A percentile compares a stretch with the other conserved stretches of the same genome.
Evolutionary conservation across 2,329 filamentous ascomycete species (phyloP).

Genomic region (Ascosphaera pollenicola): DNA sequence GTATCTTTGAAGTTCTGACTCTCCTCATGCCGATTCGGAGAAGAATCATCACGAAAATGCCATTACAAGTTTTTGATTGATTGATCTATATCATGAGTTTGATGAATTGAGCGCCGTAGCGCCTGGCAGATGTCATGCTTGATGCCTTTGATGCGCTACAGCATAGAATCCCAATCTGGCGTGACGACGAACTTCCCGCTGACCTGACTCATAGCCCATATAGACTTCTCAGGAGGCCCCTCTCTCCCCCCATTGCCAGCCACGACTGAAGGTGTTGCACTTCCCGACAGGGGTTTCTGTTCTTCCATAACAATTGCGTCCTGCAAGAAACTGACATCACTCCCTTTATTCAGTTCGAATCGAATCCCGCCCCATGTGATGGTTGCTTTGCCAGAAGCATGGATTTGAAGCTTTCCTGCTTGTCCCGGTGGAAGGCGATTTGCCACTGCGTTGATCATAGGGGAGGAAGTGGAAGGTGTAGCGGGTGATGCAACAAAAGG

Average conservation of each 20-base stretch:
- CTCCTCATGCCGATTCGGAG: no score
- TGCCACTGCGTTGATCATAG: slow-evolving; percentile 19
- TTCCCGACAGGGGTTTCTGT: slow-evolving; percentile 7
- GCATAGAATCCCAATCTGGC: slow-evolving; percentile 29
- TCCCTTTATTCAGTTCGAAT: slow-evolving; percentile 34
- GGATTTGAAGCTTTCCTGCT: slow-evolving; percentile 39
- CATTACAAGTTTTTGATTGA: no score
- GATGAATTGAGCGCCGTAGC: no score
- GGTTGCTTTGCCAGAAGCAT: slow-evolving; percentile 37
- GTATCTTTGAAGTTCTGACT: no score
- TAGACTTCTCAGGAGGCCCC: slow-evolving; percentile 17
- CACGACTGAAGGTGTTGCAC: slow-evolving; percentile 1
- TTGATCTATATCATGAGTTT: no score
- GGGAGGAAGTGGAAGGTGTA: slow-evolving; percentile 3
- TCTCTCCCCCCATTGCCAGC: slow-evolving; percentile 7
- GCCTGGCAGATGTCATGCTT: no score
- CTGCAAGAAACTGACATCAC: slow-evolving; percentile 35
- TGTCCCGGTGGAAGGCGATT: slow-evolving; percentile 28
- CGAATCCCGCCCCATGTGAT: slow-evolving; percentile 40
- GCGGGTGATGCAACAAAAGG: slow-evolving; percentile 1
- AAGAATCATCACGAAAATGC: no score
- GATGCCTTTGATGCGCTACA: no score
- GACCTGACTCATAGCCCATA: slow-evolving; percentile 37
- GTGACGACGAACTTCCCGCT: slow-evolving; percentile 41
- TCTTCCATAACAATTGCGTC: slow-evolving; percentile 28